Conservation (phyloP, 2,329 filamentous ascomycete species). For the Sarocladium strictum region DNA sequence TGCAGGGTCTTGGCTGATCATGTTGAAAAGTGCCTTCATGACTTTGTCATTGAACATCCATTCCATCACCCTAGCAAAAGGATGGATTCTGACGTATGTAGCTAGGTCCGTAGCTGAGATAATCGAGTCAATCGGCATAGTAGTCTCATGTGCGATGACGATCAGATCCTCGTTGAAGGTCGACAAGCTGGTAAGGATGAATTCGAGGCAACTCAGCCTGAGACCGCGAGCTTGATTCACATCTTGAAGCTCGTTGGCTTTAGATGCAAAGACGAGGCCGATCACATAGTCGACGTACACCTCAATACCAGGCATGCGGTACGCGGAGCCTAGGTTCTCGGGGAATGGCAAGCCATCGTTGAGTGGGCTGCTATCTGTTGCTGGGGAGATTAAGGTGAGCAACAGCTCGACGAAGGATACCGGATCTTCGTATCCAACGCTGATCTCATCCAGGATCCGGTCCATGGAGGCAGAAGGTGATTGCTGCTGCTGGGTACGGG, state of each 20-base stretch:
- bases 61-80: slow-evolving; percentile 92
- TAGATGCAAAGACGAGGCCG: slow-evolving; percentile 67
- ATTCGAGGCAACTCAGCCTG: slow-evolving; percentile 75
- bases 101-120: slow-evolving; percentile 70
- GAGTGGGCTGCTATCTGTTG: slow-evolving; percentile 52
- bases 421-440: slow-evolving; percentile 76
- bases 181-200: slow-evolving; percentile 70
- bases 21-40: slow-evolving; percentile 69
- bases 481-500: slow-evolving; percentile 23
- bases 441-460: slow-evolving; percentile 66
- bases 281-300: slow-evolving; percentile 89
- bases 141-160: slow-evolving; percentile 73
- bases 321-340: slow-evolving; percentile 71
- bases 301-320: slow-evolving; percentile 77
- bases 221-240: slow-evolving; percentile 66
- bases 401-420: slow-evolving; percentile 78
- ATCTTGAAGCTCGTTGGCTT: slow-evolving; percentile 59
- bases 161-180: slow-evolving; percentile 95
- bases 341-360: slow-evolving; percentile 81
- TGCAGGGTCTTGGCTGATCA: slow-evolving; percentile 68
- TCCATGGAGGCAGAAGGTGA: slow-evolving; percentile 45
- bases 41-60: slow-evolving; percentile 96
- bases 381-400: slow-evolving; percentile 63
- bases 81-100: slow-evolving; percentile 80
- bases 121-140: slow-evolving; percentile 66